A percentile compares a stretch with the other conserved stretches of the same genome.
Evolutionary conservation across 495 filamentous ascomycete genomes (phyloP).

Genomic region (Corynascus novoguineensis): DNA sequence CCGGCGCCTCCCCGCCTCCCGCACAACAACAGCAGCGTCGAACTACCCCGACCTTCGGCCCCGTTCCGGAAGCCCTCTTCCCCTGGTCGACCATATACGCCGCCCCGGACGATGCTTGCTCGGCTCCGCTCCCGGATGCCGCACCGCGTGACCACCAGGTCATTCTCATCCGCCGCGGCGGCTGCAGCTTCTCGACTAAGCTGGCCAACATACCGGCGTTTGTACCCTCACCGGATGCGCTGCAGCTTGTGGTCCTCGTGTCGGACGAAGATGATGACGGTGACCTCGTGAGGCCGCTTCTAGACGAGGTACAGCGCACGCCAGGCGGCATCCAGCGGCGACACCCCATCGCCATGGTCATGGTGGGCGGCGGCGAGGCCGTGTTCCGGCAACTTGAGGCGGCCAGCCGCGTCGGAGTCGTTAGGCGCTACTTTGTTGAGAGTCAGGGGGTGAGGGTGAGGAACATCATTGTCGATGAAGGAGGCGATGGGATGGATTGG

Average conservation of each 20-base stretch:
- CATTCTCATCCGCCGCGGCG: slow-evolving; percentile 76
- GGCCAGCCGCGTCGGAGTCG: slow-evolving; percentile 61
- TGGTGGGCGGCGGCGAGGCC: slow-evolving; percentile 72
- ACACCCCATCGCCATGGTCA: slow-evolving; percentile 72
- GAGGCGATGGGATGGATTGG: slow-evolving; percentile 9
- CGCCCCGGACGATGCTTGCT: slow-evolving; percentile 61
- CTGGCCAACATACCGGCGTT: slow-evolving; percentile 75
- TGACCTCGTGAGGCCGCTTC: slow-evolving; percentile 55
- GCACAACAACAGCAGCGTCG: slow-evolving; percentile 36
- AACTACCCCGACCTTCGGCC: slow-evolving; percentile 32
- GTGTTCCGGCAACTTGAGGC: slow-evolving; percentile 57
- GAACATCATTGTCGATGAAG: slow-evolving; percentile 68
- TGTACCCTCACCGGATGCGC: slow-evolving; percentile 48
- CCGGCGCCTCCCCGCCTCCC: slow-evolving; percentile 50
- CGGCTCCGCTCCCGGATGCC: slow-evolving; percentile 53
- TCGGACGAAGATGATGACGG: slow-evolving; percentile 53
- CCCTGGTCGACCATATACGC: slow-evolving; percentile 68
- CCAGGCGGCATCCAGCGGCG: slow-evolving; percentile 65
- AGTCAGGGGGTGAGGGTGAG: slow-evolving; percentile 73
- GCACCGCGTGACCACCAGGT: slow-evolving; percentile 66
- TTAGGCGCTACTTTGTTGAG: slow-evolving; percentile 71
- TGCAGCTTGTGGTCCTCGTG: slow-evolving; percentile 81
- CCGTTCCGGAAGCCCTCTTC: slow-evolving; percentile 35
- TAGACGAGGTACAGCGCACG: slow-evolving; percentile 71
- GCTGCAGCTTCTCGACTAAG: slow-evolving; percentile 80